Conservation (phyloP, 208 protist genomes). For the Acanthamoeba sp. region DNA sequence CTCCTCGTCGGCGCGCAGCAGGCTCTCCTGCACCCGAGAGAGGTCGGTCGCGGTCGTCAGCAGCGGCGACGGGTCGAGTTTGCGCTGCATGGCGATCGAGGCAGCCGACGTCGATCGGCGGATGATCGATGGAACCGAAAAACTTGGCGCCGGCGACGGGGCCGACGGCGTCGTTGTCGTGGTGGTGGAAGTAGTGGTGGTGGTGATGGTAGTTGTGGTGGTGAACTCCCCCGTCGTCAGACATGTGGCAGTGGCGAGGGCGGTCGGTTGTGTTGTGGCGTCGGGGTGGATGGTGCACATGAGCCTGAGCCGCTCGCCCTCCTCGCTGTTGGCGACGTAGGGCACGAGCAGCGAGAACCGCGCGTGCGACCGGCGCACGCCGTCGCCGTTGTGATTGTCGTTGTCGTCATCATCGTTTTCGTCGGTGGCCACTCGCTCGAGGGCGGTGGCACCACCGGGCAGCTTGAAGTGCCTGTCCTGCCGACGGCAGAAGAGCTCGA, state of each 20-base stretch:
- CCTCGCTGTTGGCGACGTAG: too few relatives aligned
- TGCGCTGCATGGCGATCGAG: background rate
- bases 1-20: constrained; percentile 28
- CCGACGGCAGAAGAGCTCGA: too few relatives aligned
- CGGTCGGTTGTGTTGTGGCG: background rate
- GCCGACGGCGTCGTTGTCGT: background rate
- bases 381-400: too few relatives aligned
- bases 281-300: background rate
- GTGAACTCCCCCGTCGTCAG: background rate
- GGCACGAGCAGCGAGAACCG: too few relatives aligned
- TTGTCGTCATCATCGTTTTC: too few relatives aligned
- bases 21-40: constrained; percentile 15
- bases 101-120: background rate
- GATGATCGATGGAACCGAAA: background rate
- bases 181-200: too few relatives aligned
- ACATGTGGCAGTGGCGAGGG: background rate
- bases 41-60: background rate
- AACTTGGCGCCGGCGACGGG: background rate
- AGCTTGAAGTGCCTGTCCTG: too few relatives aligned
- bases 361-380: too few relatives aligned
- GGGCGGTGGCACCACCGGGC: too few relatives aligned
- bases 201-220: background rate
- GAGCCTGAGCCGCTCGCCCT: too few relatives aligned
- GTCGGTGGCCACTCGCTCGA: too few relatives aligned
- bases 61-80: background rate